Evolutionary conservation across 371 early-diverging fungal species (phyloP).

Genomic region (Mortierella sp.): DNA sequence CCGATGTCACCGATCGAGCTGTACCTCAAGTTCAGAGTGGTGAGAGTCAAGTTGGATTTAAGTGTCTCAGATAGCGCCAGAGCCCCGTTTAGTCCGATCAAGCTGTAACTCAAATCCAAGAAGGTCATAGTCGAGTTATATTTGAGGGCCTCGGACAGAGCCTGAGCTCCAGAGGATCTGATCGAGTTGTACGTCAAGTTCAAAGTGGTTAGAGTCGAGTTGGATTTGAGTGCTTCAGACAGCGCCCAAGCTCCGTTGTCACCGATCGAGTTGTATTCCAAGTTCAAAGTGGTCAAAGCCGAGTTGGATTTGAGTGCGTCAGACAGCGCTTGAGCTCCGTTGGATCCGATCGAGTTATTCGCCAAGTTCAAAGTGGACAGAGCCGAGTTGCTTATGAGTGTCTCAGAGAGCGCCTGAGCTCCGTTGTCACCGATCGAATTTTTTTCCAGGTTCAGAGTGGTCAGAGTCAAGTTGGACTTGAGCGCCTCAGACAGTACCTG

Average conservation of each 20-base stretch:
- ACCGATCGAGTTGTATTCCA: not conserved
- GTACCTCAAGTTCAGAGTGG: not conserved
- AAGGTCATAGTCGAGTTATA: not conserved
- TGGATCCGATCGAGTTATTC: constrained; percentile 4
- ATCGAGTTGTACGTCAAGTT: not conserved
- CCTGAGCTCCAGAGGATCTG: not conserved
- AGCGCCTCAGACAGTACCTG: no score
- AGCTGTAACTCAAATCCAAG: not conserved
- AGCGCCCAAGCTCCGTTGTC: not conserved
- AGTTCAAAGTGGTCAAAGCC: not conserved
- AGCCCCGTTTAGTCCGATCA: not conserved
- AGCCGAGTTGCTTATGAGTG: constrained; percentile 8
- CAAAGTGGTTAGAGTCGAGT: constrained; percentile 2
- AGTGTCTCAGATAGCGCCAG: not conserved
- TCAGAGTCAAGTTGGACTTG: no score
- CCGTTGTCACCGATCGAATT: not conserved
- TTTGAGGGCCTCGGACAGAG: not conserved
- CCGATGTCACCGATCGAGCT: not conserved
- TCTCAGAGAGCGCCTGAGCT: not conserved
- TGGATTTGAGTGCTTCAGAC: not conserved
- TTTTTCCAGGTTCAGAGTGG: no score
- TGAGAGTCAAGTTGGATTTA: not conserved
- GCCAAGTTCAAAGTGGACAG: constrained; percentile 6
- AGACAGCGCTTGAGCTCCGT: constrained; percentile 3
- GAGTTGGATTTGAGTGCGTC: constrained; percentile 21